Evolutionary conservation across 2,329 filamentous ascomycete genomes (phyloP), one percentile per base, ranked within the genome.

Genomic region (Lecanicillium sp.): DNA sequence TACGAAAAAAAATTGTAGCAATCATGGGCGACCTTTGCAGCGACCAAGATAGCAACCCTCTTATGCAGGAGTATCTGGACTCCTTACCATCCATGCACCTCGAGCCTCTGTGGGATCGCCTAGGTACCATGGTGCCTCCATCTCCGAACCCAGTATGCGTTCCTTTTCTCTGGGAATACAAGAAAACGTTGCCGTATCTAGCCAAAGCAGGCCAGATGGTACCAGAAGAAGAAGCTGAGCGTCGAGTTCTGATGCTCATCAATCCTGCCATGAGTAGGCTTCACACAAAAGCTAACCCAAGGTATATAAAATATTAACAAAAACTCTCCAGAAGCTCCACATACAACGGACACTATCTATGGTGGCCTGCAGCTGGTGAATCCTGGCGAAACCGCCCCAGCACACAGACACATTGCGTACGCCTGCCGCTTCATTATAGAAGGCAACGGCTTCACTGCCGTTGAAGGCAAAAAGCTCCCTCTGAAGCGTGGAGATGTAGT

Each of bases 351-450:
- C 48, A 76, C 73, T 2, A 58, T 78, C 37, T 76, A 76, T 43
- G 71, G 67, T 3, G 73, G 72, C 2, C 61, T 77, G 2, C 73
- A 77, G 46, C 59, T 77, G 1, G 70, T 78, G 4, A 69, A 72
- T 48, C 73, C 73, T 0, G 67, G 70, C 19, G 73, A 78, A 42
- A 70, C 62, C 0, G 71, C 73, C 0, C 69, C 67, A 1, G 72
- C 72, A 0, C 73, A 78, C 44, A 55, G 73, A 0, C 73, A 77
- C 47, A 67, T 68, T 3, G 73, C 73, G 0, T 76, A 73, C 41
- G 73, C 73, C 0, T 63, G 68, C 48, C 65, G 73, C 5, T 77
- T 76, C 54, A 73, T 78, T 43, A 73, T 78, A 16, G 71, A 76
- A 39, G 72, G 73, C 2, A 54, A 63, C 11, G 72, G 73, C 2